Base-by-base conservation (phyloP, 1,284 basidiomycete species). In the Termitomyces sp. region DNA sequence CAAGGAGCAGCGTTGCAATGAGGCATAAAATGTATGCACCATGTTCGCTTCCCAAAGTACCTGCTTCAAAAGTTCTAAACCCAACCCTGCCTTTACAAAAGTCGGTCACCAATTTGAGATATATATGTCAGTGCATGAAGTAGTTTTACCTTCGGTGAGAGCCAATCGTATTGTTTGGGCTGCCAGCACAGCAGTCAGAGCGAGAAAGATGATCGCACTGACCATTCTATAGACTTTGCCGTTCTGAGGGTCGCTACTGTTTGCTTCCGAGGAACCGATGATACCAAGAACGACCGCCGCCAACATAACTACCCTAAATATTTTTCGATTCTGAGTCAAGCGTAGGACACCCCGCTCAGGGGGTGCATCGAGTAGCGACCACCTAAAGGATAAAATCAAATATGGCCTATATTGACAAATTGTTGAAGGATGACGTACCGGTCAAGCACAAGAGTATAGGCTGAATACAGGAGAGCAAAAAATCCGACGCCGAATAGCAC, bases 201-300 rank as follows among this genome's bases (percentile, higher is more conserved):
- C 65, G 26, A 81, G 67, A 68, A 80, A 80, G n/a, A 81, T 68
- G 47, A 71, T 67, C 12, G 69, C 65, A 64, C 78, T 67, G 39
- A 61, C 67, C 57, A 66, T 66, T 52, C 71, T 71, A 12, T 77
- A 58, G 0, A 52, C 64, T 26, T 57, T 46, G 8, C 56, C 60
- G 17, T 48, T 41, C 13, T 55, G 28, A 17, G 58, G 54, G 24
- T 61, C 42, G 7, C 41, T 43, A 12, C 40, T 31, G 17, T 34
- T 31, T 4, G 51, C 26, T 36, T 55, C 24, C 5, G 61, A 57
- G 2, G 67, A 61, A 6, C 73, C 73, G 9, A 65, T 63, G 28
- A 79, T 73, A 0, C 78, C 75, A 12, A 79, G 53, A 0, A 62
- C 62, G 31, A 80, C 73, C 0, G 69, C 73, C 5, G 54, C 69